A percentile compares a stretch with the other conserved stretches of the same genome.
These are phyloP conservation scores for Stereocaulon alpinum DNA, from an alignment of 495 filamentous ascomycete genomes.

Conservation along the genomic window DNA sequence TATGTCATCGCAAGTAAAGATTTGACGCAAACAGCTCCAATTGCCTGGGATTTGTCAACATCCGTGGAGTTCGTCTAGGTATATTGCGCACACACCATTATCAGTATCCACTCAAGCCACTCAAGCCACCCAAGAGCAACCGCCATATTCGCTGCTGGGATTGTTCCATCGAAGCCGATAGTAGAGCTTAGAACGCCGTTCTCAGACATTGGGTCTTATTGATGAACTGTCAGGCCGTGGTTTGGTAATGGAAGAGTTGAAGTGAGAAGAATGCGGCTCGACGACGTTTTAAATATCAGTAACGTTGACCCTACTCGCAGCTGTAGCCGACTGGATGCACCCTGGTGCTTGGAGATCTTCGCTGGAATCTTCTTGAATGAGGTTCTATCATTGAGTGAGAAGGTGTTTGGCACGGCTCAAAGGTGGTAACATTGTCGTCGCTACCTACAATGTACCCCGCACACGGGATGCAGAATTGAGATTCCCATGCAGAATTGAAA, in stretches of 20 bases:
- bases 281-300: too few species aligned
- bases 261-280: too few species aligned
- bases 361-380: too few species aligned
- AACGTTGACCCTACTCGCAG: too few species aligned
- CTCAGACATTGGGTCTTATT: background rate
- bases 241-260: too few species aligned
- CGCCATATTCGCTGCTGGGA: background rate
- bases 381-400: background rate
- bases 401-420: background rate
- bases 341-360: too few species aligned
- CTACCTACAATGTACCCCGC: background rate
- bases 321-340: too few species aligned
- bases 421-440: too few species aligned
- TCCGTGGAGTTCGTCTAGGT: too few species aligned
- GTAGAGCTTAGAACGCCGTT: background rate
- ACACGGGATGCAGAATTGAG: background rate
- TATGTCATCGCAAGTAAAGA: constrained; percentile 24
- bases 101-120: background rate
- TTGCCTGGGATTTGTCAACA: background rate
- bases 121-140: background rate
- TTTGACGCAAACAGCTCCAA: constrained; percentile 3
- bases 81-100: background rate
- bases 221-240: too few species aligned
- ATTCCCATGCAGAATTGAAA: background rate
- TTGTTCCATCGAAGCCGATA: background rate